These are phyloP conservation scores for Verticillium albo-atrum DNA, from an alignment of 2,329 filamentous ascomycete species.

Conservation along the genomic window DNA sequence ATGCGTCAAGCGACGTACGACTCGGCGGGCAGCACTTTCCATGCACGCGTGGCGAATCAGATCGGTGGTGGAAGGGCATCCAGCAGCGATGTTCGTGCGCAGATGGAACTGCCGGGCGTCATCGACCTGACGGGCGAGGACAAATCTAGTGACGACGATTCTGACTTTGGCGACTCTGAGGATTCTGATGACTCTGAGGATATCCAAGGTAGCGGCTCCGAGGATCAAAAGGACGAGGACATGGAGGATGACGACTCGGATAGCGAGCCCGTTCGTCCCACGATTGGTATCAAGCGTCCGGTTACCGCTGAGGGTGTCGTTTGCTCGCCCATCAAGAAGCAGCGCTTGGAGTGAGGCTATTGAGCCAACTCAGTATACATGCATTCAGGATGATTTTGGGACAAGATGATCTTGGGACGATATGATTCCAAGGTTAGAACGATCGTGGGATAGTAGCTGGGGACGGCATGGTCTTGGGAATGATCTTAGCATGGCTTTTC, in stretches of 20 bases:
- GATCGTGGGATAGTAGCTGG: too few relatives aligned
- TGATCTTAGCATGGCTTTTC: too few relatives aligned
- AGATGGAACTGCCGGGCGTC: neutral
- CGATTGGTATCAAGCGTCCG: neutral
- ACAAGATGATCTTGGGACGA: too few relatives aligned
- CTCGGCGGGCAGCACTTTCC: neutral
- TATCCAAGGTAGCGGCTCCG: neutral
- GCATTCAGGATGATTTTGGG: too few relatives aligned
- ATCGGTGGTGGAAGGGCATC: neutral
- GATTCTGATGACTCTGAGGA: neutral
- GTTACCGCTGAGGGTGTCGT: neutral
- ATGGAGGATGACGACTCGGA: neutral
- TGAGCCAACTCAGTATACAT: too few relatives aligned
- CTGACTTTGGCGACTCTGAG: neutral
- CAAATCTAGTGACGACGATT: neutral
- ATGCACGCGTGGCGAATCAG: neutral
- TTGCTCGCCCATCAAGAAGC: neutral
- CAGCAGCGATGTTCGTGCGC: neutral
- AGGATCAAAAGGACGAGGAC: neutral
- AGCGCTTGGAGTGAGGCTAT: neutral
- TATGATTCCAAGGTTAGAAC: too few relatives aligned
- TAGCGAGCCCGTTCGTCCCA: neutral
- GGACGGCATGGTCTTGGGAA: too few relatives aligned
- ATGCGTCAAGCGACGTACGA: neutral
- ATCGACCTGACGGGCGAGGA: neutral